Conservation (phyloP, 192 early-diverging fungal genomes). For the Backusella circina region DNA sequence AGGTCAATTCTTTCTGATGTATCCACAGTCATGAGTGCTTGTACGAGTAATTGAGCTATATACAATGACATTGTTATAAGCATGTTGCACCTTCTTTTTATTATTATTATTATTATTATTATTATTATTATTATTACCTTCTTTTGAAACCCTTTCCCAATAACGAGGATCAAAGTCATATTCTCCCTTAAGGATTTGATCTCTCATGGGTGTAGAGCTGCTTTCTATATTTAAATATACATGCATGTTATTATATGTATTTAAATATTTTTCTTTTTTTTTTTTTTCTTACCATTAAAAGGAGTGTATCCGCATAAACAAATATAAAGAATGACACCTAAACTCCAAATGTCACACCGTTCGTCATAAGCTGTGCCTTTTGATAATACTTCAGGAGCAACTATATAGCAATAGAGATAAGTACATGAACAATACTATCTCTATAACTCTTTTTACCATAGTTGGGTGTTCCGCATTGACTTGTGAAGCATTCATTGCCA, state of each 20-base stretch:
- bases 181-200: slow-evolving; percentile 45
- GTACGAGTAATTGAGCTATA: slow-evolving; percentile 56
- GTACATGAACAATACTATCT: not conserved
- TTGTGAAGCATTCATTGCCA: slow-evolving; percentile 16
- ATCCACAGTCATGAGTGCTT: slow-evolving; percentile 54
- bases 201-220: not conserved
- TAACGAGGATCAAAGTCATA: slow-evolving; percentile 76
- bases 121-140: slow-evolving; percentile 37
- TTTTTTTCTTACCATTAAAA: slow-evolving; percentile 49
- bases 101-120: too few relatives aligned
- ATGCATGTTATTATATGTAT: too few relatives aligned
- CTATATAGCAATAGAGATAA: not conserved
- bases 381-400: slow-evolving; percentile 8
- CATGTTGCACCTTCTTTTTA: too few relatives aligned
- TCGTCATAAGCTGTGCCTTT: not conserved
- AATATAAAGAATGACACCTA: slow-evolving; percentile 94
- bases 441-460: slow-evolving; percentile 45
- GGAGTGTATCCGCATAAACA: slow-evolving; percentile 90
- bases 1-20: slow-evolving; percentile 47
- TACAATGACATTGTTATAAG: too few relatives aligned
- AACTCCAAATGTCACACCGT: slow-evolving; percentile 82
- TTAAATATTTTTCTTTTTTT: too few relatives aligned
- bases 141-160: slow-evolving; percentile 74
- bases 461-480: slow-evolving; percentile 86
- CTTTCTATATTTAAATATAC: not conserved